Evolutionary conservation across 2,329 filamentous ascomycete genomes (phyloP), one percentile per base, ranked within the genome.

Genomic region (Fusarium floridanum): DNA sequence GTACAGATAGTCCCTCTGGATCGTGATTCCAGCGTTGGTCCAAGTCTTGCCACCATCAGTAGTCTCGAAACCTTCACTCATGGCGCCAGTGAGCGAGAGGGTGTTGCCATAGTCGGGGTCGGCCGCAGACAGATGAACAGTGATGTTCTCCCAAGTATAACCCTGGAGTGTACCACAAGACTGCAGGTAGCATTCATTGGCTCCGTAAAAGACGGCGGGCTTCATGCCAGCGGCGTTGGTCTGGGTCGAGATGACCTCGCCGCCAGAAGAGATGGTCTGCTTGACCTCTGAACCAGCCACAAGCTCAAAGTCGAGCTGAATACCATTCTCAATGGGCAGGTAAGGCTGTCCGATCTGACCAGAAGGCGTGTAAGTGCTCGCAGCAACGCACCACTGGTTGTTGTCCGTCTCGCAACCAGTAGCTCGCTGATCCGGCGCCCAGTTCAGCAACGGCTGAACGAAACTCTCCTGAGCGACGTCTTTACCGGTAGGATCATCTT

Each of bases 181-280:
- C 61, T 71, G 68, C 6, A 71, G 43, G n/a, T 65, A 71, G 66
- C 68, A 71, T 43, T 71, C 65, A n/a, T 71, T 71, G 14, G 68
- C 29, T 29, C 68, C 68, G 61, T 71, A 71, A 22, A 71, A 71
- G 17, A 71, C 68, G 3, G 68, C 68, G 3, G 68, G 68, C 41
- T 68, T 68, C 68, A 71, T 71, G n/a, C 68, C 68, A 29, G 61
- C 68, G 11, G 68, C 68, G 39, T 71, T 71, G 22, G 65, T 71
- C 61, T 71, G 68, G 3, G 66, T 71, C 9, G 68, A 68, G 22
- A 71, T 68, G 16, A 68, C 61, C n/a, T 59, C 37, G 24, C 68
- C 68, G 2, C 55, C 61, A 10, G 68, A 71, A 2, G 66, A 71
- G 4, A 71, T 45, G 5, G 68, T 71, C 45, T 71, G 68, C 37